These are phyloP conservation scores for Chenopodium formosanum DNA, from an alignment of 148 eudicot species.

Conservation along the genomic window DNA sequence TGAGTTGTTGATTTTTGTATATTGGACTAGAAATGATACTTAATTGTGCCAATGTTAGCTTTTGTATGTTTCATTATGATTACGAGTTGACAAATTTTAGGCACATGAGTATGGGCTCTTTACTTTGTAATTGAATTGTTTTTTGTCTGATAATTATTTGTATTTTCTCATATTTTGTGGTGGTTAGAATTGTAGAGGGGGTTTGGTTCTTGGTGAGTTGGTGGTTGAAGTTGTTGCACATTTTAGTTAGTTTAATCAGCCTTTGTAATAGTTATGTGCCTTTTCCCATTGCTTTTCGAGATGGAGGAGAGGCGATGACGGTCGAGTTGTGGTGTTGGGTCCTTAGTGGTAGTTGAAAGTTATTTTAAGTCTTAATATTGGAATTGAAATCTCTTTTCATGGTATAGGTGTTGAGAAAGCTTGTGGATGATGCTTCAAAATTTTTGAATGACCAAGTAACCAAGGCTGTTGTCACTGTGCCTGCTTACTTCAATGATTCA, in stretches of 20 bases:
- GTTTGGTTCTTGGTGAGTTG: neutral
- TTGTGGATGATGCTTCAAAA: conserved; percentile 95
- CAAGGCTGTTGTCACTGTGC: conserved; percentile 94
- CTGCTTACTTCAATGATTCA: conserved; percentile 96
- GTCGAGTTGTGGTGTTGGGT: neutral
- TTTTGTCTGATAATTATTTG: neutral
- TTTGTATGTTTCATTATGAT: neutral
- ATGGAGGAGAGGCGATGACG: neutral
- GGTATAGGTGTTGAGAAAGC: conserved; percentile 84
- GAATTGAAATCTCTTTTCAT: neutral
- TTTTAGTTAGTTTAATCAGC: neutral
- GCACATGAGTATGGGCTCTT: neutral
- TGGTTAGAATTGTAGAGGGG: neutral
- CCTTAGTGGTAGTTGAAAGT: neutral
- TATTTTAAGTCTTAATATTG: neutral
- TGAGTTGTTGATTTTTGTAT: neutral
- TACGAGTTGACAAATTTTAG: no score
- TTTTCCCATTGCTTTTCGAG: no score
- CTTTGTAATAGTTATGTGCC: neutral
- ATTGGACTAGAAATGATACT: no score
- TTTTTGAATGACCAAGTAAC: conserved; percentile 86
- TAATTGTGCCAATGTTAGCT: neutral
- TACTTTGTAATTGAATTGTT: neutral
- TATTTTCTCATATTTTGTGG: neutral
- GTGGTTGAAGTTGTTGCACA: neutral